Evolutionary conservation across 371 early-diverging fungal genomes (phyloP).

Genomic region (Apophysomyces trapeziformis): DNA sequence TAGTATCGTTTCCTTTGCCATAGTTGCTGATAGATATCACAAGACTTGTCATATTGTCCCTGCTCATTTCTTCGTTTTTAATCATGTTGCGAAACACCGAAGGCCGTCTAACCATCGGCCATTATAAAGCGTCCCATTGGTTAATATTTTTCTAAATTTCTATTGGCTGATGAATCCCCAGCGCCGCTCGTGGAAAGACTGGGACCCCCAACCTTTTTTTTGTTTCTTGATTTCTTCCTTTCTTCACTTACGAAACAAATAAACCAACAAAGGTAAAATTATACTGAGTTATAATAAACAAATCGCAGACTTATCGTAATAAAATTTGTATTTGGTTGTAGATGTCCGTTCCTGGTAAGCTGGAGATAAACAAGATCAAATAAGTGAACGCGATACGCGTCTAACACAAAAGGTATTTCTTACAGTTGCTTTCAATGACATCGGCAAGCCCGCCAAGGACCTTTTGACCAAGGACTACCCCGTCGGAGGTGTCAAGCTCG

Average conservation of each 20-base stretch:
- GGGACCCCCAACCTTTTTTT: constrained; percentile 2
- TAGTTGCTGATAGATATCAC: too few species aligned
- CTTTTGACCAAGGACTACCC: constrained; percentile 97
- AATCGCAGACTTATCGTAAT: neutral
- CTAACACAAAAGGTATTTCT: neutral
- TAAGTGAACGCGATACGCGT: neutral
- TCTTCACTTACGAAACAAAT: neutral
- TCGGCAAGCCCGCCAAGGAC: constrained; percentile 95
- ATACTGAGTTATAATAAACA: neutral
- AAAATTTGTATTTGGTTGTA: constrained; percentile 3
- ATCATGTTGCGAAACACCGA: too few species aligned
- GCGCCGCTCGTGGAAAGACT: constrained; percentile 1
- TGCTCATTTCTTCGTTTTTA: too few species aligned
- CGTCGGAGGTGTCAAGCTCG: constrained; percentile 92
- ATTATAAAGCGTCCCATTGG: neutral
- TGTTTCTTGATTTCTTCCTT: neutral
- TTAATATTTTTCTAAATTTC: neutral
- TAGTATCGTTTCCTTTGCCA: too few species aligned
- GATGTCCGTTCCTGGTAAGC: constrained; percentile 38
- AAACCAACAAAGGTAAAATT: constrained; percentile 3
- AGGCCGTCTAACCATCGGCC: too few species aligned
- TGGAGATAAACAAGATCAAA: constrained; percentile 2
- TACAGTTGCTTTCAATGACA: constrained; percentile 83
- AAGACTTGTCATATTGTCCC: too few species aligned
- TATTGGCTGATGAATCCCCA: neutral